These are phyloP conservation scores for Glycine tomentella DNA, from an alignment of 306 rosid genomes.

Conservation along the genomic window DNA sequence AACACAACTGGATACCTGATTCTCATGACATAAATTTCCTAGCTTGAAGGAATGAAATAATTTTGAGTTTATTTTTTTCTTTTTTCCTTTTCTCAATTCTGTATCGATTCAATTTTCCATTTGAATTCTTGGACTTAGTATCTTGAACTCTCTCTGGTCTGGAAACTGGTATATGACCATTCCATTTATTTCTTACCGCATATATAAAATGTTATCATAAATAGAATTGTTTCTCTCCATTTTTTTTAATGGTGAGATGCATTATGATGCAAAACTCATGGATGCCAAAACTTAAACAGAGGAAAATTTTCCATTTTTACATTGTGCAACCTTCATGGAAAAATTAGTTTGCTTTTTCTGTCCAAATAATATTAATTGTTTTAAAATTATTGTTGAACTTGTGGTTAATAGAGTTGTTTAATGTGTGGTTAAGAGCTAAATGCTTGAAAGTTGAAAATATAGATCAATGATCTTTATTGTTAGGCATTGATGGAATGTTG, in stretches of 20 bases:
- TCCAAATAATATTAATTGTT: constrained; percentile 20
- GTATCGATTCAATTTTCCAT: constrained; percentile 48
- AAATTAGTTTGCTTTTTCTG: constrained; percentile 7
- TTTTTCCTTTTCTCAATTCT: constrained; percentile 40
- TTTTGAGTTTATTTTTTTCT: constrained; percentile 45
- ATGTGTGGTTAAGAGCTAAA: constrained; percentile 7
- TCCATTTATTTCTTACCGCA: constrained; percentile 9
- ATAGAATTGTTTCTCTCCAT: background rate
- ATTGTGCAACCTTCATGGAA: constrained; percentile 16
- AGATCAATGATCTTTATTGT: constrained; percentile 15
- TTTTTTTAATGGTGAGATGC: background rate
- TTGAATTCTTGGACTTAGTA: constrained; percentile 47
- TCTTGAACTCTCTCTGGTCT: constrained; percentile 10
- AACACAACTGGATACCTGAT: constrained; percentile 54
- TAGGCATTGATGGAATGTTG: constrained; percentile 29
- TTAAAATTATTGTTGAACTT: constrained; percentile 1
- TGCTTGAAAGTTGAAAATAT: constrained; percentile 7
- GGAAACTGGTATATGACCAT: constrained; percentile 25
- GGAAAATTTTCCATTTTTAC: constrained; percentile 10
- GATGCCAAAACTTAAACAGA: background rate
- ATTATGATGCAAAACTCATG: constrained; percentile 1
- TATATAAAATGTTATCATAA: constrained; percentile 5
- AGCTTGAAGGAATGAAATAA: constrained; percentile 59
- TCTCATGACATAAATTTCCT: constrained; percentile 52
- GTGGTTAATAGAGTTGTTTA: constrained; percentile 16